These are phyloP conservation scores for Diversispora eburnea DNA, from an alignment of 192 early-diverging fungal genomes.

Conservation along the genomic window DNA sequence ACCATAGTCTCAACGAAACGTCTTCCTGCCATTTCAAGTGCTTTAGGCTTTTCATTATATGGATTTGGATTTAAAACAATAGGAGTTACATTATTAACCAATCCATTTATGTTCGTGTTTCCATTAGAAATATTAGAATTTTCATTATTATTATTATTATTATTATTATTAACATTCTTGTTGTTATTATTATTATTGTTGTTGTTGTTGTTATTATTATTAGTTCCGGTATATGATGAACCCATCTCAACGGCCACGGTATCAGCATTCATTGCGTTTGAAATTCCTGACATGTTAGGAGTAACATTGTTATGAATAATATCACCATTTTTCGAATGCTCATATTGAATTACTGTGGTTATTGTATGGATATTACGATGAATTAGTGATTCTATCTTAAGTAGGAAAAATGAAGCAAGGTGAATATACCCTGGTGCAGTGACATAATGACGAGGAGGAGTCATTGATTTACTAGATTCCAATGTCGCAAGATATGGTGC, in stretches of 20 bases:
- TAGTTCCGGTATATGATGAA: neutral
- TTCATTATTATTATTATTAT: no score
- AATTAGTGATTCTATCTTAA: conserved; percentile 47
- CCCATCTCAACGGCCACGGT: conserved; percentile 23
- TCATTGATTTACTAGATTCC: conserved; percentile 20
- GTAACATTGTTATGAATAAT: conserved; percentile 23
- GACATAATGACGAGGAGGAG: conserved; percentile 28
- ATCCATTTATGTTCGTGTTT: neutral
- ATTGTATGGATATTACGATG: conserved; percentile 50
- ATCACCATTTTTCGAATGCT: conserved; percentile 29
- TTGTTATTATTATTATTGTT: conserved; percentile 21
- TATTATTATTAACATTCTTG: no score
- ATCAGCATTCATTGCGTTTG: conserved; percentile 35
- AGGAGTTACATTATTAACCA: conserved; percentile 27
- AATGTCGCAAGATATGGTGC: conserved; percentile 28
- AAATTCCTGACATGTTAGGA: conserved; percentile 28
- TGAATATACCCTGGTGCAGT: conserved; percentile 44
- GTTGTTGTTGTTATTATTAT: neutral
- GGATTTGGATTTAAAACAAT: conserved; percentile 19
- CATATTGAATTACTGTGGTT: conserved; percentile 49
- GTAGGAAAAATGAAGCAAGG: conserved; percentile 46
- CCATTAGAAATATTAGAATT: conserved; percentile 4
- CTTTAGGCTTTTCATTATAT: conserved; percentile 43
- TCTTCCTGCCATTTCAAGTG: conserved; percentile 44
- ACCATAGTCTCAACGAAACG: conserved; percentile 49